Evolutionary conservation across 1,284 basidiomycete species (phyloP).

Genomic region (Microbotryum silenes-acaulis): DNA sequence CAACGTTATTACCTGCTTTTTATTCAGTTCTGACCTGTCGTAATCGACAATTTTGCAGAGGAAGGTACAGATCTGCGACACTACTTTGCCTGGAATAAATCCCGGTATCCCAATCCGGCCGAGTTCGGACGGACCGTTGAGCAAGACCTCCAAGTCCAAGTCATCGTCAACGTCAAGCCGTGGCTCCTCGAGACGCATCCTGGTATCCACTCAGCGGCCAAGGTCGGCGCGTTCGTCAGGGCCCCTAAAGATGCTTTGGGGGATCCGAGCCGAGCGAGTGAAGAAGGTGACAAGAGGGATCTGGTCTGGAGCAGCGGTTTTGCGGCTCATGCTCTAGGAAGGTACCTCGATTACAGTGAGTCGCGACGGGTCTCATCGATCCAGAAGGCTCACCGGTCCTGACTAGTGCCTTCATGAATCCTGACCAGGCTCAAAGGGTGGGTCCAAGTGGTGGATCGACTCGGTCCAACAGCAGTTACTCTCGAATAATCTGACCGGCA

Average conservation of each 20-base stretch:
- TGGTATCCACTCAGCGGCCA: constrained; percentile 6
- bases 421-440: neutral
- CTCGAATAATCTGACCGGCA: constrained; percentile 21
- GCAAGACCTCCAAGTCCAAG: constrained; percentile 9
- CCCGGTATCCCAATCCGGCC: constrained; percentile 20
- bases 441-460: constrained; percentile 16
- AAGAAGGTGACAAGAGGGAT: constrained; percentile 1
- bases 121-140: constrained; percentile 16
- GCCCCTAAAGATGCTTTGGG: constrained; percentile 16
- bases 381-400: neutral
- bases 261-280: neutral
- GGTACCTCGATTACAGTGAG: constrained; percentile 9
- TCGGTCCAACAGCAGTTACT: constrained; percentile 14
- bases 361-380: too few species aligned
- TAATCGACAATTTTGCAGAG: neutral
- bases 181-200: constrained; percentile 28
- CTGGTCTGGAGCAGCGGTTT: constrained; percentile 5
- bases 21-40: too few species aligned
- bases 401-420: too few species aligned
- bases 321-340: neutral
- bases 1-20: too few species aligned
- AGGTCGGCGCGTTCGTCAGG: constrained; percentile 13
- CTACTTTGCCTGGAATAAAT: constrained; percentile 20
- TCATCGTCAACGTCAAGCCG: constrained; percentile 32
- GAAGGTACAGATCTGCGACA: constrained; percentile 16